Evolutionary conservation across 2,329 filamentous ascomycete genomes (phyloP).

Genomic region (Malbranchea cinnamomea): DNA sequence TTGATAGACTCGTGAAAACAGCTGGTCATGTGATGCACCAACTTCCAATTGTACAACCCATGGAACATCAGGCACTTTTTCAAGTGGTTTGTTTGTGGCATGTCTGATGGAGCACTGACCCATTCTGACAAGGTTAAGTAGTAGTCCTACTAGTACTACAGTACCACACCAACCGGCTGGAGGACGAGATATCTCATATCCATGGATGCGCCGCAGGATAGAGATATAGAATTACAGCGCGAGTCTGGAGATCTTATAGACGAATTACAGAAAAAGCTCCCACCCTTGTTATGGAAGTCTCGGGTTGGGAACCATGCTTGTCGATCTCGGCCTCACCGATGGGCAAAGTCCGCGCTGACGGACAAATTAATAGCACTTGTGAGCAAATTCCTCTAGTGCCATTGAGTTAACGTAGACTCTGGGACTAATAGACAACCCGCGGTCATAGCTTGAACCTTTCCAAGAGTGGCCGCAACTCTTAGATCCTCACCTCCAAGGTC

Average conservation of each 20-base stretch:
- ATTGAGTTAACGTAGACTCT: constrained; percentile 5
- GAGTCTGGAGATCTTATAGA: constrained; percentile 29
- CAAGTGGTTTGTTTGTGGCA: too few species aligned
- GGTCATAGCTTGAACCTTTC: constrained; percentile 65
- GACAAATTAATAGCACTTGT: constrained; percentile 26
- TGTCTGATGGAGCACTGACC: too few species aligned
- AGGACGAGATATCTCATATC: constrained; percentile 13
- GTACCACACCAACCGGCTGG: too few species aligned
- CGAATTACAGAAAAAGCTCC: constrained; percentile 28
- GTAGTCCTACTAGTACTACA: too few species aligned
- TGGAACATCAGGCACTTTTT: too few species aligned
- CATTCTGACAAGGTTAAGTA: too few species aligned
- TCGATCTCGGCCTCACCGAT: constrained; percentile 22
- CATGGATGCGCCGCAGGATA: constrained; percentile 32
- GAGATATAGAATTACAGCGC: constrained; percentile 32
- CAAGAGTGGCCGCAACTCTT: constrained; percentile 91
- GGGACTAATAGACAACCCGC: neutral
- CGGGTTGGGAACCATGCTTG: constrained; percentile 10
- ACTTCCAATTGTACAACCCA: too few species aligned
- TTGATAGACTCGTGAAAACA: too few species aligned
- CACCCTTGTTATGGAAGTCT: constrained; percentile 27
- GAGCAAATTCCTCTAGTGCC: constrained; percentile 11
- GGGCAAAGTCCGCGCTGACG: constrained; percentile 23
- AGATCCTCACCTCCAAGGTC: constrained; percentile 62
- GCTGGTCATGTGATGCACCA: too few species aligned